Base-by-base conservation (phyloP, 75 land plant genomes). In the Pinus tabuliformis region DNA sequence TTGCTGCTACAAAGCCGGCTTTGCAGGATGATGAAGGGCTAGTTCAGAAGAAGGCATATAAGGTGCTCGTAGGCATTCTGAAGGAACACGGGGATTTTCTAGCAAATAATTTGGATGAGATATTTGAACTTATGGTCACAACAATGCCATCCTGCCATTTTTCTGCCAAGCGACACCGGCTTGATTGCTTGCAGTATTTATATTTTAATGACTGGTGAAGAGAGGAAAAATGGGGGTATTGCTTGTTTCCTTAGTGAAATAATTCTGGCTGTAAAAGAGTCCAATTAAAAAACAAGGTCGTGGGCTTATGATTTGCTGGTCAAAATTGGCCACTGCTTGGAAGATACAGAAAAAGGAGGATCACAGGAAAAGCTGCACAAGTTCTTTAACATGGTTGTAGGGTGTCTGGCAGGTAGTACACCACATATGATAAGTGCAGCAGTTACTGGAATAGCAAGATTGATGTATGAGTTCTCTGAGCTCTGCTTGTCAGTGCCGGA, bases 401-500 rank as follows among this genome's bases (percentile, higher is more conserved):
- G 91, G 76, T 94, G 95, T 60, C 75, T 93, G 58, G 91, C 87
- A 75, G 95, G 97, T 63, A 87, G 87, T 59, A 86, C 90, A 33
- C 95, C 99, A 57, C 98, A 95, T 45, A 95, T 95, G 95, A 85
- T 88, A 21, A 95, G 99, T 93, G 99, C 98, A 60, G 93, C 99
- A 39, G 82, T 97, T 15, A 95, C 88, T 74, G 95, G 89, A 56
- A 73, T 97, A 30, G 94, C 98, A 71, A 89, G 99, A 49, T 85
- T 97, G 81, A 80, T 92, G 22, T 97, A 97, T 74, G 98, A 97
- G 86, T 97, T 97, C 72, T 87, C 96, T 64, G 98, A 97, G 80
- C 95, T 97, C 56, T 79, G 91, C 62, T 78, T 81, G 73, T 64
- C 81, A 57, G 87, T 91, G 28, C 92, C 86, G 60, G 85, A 86